phyloP scores from a whole-genome alignment of 2,329 filamentous ascomycete species.

The Diaporthe citriasiana region DNA sequence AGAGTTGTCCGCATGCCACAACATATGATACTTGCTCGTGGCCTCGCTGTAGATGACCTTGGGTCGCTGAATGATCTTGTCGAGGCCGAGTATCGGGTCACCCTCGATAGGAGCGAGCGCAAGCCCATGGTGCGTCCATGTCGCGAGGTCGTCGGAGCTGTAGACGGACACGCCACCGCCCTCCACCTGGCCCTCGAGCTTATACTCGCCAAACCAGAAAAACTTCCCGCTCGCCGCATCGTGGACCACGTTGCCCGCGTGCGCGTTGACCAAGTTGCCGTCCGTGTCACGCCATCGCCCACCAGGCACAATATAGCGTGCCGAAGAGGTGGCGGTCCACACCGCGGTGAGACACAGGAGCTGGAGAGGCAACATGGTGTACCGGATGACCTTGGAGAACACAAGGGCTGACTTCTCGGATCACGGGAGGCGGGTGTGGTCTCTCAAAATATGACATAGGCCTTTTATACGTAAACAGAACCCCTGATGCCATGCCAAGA shows the following conservation, averaged over 20 bases:
- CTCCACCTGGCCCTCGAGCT: constrained; percentile 69
- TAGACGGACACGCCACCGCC: constrained; percentile 73
- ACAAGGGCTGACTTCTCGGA: not conserved
- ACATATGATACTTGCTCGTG: constrained; percentile 67
- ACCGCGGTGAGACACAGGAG: constrained; percentile 28
- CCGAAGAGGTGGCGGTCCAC: constrained; percentile 40
- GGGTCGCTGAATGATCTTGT: constrained; percentile 72
- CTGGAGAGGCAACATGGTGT: constrained; percentile 17
- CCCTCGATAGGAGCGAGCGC: constrained; percentile 69
- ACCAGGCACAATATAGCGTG: constrained; percentile 70
- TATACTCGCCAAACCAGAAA: constrained; percentile 75
- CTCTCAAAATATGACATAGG: not conserved
- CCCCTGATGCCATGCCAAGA: constrained; percentile 26
- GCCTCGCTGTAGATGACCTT: constrained; percentile 72
- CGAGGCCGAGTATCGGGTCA: constrained; percentile 67
- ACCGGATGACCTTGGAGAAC: not conserved
- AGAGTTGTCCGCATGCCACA: constrained; percentile 71
- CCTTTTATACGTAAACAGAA: constrained; percentile 7
- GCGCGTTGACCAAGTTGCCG: constrained; percentile 72
- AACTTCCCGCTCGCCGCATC: constrained; percentile 68
- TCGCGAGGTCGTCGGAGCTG: constrained; percentile 72
- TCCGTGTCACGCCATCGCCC: constrained; percentile 72
- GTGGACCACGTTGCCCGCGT: constrained; percentile 69
- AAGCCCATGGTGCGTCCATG: constrained; percentile 70
- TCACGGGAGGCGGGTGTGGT: not conserved